Percentiles rank a stretch among this genome's conserved stretches.
Evolutionary conservation across 208 protist species (phyloP).

Genomic region (Tritrichomonas foetus): DNA sequence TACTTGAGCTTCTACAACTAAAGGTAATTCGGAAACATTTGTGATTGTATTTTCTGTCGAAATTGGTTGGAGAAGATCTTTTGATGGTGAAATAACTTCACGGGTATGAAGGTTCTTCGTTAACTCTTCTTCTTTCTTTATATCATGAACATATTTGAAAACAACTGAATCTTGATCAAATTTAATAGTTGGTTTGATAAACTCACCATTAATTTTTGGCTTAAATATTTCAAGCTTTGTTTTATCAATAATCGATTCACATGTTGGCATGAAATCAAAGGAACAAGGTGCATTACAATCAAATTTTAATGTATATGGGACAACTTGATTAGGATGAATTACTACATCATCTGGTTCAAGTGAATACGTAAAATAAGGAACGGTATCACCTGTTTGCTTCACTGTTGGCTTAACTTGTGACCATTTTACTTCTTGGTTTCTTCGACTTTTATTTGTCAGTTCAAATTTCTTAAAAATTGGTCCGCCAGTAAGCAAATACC

Average conservation of each 20-base stretch:
- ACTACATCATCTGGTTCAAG: too few relatives aligned
- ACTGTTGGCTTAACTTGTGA: too few relatives aligned
- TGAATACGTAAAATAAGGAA: too few relatives aligned
- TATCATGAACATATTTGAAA: conserved; percentile 6
- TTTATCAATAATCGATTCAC: background rate
- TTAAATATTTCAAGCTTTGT: background rate
- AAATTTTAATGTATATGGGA: too few relatives aligned
- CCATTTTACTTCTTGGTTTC: background rate
- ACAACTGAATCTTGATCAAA: background rate
- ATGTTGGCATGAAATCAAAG: background rate
- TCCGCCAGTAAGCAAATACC: background rate
- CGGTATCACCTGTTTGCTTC: too few relatives aligned
- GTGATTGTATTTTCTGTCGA: background rate
- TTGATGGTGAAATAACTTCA: background rate
- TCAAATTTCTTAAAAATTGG: background rate
- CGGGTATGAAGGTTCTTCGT: background rate
- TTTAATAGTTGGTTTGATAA: background rate
- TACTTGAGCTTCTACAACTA: background rate
- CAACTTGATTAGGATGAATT: too few relatives aligned
- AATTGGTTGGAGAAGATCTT: background rate
- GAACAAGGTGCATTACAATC: too few relatives aligned
- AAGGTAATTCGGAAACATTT: background rate
- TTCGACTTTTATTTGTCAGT: background rate
- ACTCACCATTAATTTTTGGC: background rate
- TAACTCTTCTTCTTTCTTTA: background rate